Conservation (phyloP, 2,329 filamentous ascomycete species). For the Cladosporium sp. region DNA sequence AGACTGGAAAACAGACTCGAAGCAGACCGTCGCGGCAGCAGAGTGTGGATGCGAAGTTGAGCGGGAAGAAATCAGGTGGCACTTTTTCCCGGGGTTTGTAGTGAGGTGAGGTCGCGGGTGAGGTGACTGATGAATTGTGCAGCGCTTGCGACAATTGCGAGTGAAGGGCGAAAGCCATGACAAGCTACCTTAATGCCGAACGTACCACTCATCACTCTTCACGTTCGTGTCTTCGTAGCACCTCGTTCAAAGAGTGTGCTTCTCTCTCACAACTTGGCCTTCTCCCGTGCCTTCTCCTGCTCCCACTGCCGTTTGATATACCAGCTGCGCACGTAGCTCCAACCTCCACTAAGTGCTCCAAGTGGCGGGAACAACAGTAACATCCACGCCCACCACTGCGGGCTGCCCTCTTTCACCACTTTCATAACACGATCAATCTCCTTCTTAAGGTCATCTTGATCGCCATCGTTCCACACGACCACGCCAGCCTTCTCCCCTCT, state of each 20-base stretch:
- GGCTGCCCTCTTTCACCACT: constrained; percentile 60
- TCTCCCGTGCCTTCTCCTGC: constrained; percentile 51
- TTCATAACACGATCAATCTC: constrained; percentile 65
- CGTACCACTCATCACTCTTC: constrained; percentile 1
- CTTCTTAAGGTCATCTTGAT: constrained; percentile 62
- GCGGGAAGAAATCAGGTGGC: no score
- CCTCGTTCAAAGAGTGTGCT: no score
- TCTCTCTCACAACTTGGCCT: constrained; percentile 56
- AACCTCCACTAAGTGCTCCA: constrained; percentile 63
- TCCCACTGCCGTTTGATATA: constrained; percentile 69
- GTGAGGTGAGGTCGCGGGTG: no score
- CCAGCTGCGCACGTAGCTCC: constrained; percentile 69
- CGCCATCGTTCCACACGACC: constrained; percentile 87
- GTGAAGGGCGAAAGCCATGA: not conserved
- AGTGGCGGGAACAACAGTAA: constrained; percentile 67
- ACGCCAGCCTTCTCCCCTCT: constrained; percentile 62
- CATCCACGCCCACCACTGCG: constrained; percentile 79
- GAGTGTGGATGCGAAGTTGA: no score
- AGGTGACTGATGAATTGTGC: not conserved
- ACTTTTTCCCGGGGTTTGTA: no score
- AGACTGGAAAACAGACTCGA: no score
- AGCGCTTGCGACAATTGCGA: not conserved
- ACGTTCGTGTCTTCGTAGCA: no score
- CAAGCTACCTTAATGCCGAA: not conserved
- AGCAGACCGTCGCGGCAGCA: no score